Base-by-base conservation (phyloP, 2,329 filamentous ascomycete genomes). In the Aschersonia sp. region DNA sequence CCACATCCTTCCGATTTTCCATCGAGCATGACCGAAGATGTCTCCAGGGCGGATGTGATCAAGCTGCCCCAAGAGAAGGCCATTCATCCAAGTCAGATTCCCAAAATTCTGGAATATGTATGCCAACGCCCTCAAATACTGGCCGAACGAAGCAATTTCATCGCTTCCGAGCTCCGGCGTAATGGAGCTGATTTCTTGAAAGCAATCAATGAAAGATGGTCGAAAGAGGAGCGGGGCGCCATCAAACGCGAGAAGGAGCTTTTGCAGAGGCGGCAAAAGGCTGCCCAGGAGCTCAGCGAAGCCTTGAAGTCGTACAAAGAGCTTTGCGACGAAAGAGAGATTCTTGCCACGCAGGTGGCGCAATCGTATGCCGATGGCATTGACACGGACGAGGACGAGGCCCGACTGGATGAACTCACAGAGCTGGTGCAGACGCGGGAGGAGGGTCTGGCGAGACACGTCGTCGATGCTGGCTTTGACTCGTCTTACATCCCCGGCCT, bases 341-440 rank as follows among this genome's bases (percentile, higher is more conserved):
- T 62, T 5, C 58, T 79, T 29, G 63, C 72, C 0, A 59, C 68
- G 44, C 63, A 67, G 46, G 68, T 79, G 45, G 65, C 67, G 4
- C 63, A 72, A 49, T 70, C 70, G 0, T 79, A 77, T 51, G 67
- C 66, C 11, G 66, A 73, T 8, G 68, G 68, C 30, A 56, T 71
- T 11, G 69, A 78, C 44, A 78, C 71, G 1, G 68, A 72, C 2
- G 68, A 71, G 8, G 71, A 75, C 29, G 75, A 79, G 54, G 56
- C 58, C 35, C 66, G 63, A 41, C 60, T 78, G 7, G 73, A 77
- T 49, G 63, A 70, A 37, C 56, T 79, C 39, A 67, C 67, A 9
- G 64, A 65, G 45, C 57, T 67, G 46, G 60, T 78, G 11, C 65
- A 69, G 49, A 56, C 61, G 39, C 66, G 66, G 50, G 73, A 75